Base-by-base conservation (phyloP, 2,329 filamentous ascomycete species). In the Emergomyces africanus region DNA sequence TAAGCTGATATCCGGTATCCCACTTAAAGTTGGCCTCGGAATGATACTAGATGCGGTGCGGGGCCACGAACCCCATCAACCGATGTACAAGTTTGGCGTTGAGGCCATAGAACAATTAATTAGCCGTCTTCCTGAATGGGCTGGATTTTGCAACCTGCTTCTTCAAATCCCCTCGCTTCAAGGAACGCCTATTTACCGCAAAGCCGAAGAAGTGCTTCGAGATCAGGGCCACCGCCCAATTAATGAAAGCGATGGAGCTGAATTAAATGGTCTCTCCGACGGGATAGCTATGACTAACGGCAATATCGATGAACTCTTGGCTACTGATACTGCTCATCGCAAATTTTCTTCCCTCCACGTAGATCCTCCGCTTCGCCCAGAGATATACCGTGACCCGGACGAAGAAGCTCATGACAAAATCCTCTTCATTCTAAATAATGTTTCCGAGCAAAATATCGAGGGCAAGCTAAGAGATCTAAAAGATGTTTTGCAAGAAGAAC, bases 31-130 rank as follows among this genome's bases (percentile, higher is more conserved):
- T 59, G 94, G 89, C n/a, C 78, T 97, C 18, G 90, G 89, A 18
- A 96, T 99, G 90, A 95, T 99, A 63, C 78, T 97, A n/a, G 91
- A 99, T 71, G 90, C 94, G 14, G 90, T 99, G 28, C 83, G 89
- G 64, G 90, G 96, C 63, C 89, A 94, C 67, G 77, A 81, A 37
- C 84, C 88, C 0, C 88, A 95, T 37, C 85, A 91, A 61, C 85
- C 89, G 0, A 97, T 99, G 94, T 97, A 94, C 78, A 96, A 96
- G 68, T 99, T 99, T 70, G 94, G 95, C 12, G 81, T 99, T 14
- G 94, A 99, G 71, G 94, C 94, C 18, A 81, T 99, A 61, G 86
- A 96, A 70, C 90, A 97, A 71, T 82, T 97, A 58, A 85, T 90
- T 59, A 81, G 83, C 44, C 84, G 94, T 46, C 83, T 99, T 54